These are phyloP conservation scores for Tetrastigma voinierianum DNA, from an alignment of 164 flowering plant genomes.

Conservation along the genomic window DNA sequence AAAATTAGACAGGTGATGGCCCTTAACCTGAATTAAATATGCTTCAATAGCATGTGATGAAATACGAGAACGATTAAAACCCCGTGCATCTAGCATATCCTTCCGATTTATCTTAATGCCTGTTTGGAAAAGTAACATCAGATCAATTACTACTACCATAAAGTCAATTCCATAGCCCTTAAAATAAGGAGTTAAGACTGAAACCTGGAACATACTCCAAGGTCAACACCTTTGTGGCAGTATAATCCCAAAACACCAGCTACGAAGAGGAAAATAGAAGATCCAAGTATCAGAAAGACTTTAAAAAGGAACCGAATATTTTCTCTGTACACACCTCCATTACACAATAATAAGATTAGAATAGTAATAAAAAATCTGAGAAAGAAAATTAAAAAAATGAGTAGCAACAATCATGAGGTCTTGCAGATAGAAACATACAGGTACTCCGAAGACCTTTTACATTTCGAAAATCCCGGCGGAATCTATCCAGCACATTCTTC, in stretches of 20 bases:
- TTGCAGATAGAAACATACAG: constrained; percentile 68
- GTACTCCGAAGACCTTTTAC: constrained; percentile 96
- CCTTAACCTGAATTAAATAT: constrained; percentile 80
- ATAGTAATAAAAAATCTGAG: no score
- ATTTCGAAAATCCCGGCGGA: constrained; percentile 93
- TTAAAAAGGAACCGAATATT: neutral
- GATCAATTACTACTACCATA: neutral
- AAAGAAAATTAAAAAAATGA: neutral
- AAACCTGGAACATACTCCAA: constrained; percentile 97
- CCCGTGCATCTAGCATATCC: constrained; percentile 55
- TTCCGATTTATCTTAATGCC: constrained; percentile 77
- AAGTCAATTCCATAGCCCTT: no score
- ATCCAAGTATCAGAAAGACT: constrained; percentile 3
- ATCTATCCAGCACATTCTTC: constrained; percentile 95
- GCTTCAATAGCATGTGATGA: constrained; percentile 86
- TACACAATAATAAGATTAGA: no score
- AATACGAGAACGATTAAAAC: constrained; percentile 64
- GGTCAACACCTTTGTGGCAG: constrained; percentile 80
- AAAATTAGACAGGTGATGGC: no score
- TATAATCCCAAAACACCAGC: constrained; percentile 93
- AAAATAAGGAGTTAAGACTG: constrained; percentile 7
- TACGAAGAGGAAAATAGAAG: constrained; percentile 23
- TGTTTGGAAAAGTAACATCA: constrained; percentile 23
- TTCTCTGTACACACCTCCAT: neutral
- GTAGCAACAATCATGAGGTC: constrained; percentile 2